phyloP scores from a whole-genome alignment of 2,329 filamentous ascomycete species.

The Ophiostoma australiae region DNA sequence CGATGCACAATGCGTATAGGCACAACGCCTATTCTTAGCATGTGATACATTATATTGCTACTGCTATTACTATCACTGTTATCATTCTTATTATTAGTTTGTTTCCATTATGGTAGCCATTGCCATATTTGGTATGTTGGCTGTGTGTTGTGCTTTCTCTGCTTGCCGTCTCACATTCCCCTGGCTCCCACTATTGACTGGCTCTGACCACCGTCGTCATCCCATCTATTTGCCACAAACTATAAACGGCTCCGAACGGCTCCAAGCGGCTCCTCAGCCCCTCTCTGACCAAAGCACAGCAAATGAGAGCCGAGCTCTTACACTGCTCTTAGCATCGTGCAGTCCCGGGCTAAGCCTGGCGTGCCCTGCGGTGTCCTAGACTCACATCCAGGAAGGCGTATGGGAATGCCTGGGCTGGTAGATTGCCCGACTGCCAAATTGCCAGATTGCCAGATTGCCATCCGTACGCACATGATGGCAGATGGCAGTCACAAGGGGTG shows the following conservation, averaged over 20 bases:
- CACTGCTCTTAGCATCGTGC: conserved; percentile 12
- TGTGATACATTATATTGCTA: background rate
- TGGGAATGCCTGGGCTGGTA: too few species aligned
- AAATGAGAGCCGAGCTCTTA: conserved; percentile 19
- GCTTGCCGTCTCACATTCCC: background rate
- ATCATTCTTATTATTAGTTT: too few species aligned
- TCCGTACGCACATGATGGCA: background rate
- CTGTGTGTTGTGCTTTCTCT: background rate
- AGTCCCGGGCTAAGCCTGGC: background rate
- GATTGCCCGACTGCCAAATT: background rate
- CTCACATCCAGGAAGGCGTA: too few species aligned
- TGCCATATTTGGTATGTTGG: background rate
- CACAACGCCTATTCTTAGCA: background rate
- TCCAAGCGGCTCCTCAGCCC: conserved; percentile 19
- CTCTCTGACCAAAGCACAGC: conserved; percentile 17
- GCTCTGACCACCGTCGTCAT: background rate
- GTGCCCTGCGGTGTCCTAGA: too few species aligned
- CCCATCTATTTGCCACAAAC: background rate
- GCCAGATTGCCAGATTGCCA: background rate
- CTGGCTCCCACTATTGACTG: background rate
- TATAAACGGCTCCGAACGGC: background rate
- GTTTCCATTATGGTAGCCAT: background rate
- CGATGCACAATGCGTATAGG: conserved; percentile 1
- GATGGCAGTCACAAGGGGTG: conserved; percentile 1
- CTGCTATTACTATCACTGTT: background rate